A percentile compares a stretch with the other conserved stretches of the same genome.
phyloP scores from a whole-genome alignment of 2,329 filamentous ascomycete genomes.

The Aquanectria penicillioides region DNA sequence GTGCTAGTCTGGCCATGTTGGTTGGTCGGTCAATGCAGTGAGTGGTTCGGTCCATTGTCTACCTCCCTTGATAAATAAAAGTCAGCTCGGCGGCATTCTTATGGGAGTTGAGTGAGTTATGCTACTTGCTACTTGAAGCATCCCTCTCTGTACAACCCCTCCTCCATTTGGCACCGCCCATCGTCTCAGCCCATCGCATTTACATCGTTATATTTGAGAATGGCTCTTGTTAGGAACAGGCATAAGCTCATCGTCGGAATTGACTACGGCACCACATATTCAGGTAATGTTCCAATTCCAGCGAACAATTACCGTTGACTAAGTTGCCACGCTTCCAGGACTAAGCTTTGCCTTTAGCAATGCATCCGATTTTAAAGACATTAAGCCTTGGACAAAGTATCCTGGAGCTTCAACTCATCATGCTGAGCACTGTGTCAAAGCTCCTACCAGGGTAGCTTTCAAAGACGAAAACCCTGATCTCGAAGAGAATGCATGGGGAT shows the following conservation, averaged over 20 bases:
- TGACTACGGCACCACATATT: constrained; percentile 34
- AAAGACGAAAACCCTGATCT: constrained; percentile 25
- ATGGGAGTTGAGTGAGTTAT: too few relatives aligned
- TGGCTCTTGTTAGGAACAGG: too few relatives aligned
- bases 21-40: too few relatives aligned
- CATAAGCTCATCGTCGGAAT: constrained; percentile 10
- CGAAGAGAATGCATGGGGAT: constrained; percentile 15
- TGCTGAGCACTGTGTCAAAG: constrained; percentile 30
- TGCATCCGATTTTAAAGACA: constrained; percentile 28
- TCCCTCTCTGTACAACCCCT: too few relatives aligned
- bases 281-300: neutral
- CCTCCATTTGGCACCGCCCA: too few relatives aligned
- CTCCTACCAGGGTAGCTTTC: constrained; percentile 27
- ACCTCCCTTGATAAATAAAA: too few relatives aligned
- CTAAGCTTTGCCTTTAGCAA: constrained; percentile 29
- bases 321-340: neutral
- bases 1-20: too few relatives aligned
- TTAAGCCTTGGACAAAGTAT: constrained; percentile 30
- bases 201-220: too few relatives aligned
- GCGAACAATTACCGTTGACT: neutral
- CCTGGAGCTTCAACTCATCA: constrained; percentile 22
- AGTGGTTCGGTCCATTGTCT: too few relatives aligned
- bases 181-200: too few relatives aligned
- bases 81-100: too few relatives aligned
- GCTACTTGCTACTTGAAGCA: too few relatives aligned